Base-by-base conservation (phyloP, 1,139 yeast species). In the Geotrichum cucujoidarum region DNA sequence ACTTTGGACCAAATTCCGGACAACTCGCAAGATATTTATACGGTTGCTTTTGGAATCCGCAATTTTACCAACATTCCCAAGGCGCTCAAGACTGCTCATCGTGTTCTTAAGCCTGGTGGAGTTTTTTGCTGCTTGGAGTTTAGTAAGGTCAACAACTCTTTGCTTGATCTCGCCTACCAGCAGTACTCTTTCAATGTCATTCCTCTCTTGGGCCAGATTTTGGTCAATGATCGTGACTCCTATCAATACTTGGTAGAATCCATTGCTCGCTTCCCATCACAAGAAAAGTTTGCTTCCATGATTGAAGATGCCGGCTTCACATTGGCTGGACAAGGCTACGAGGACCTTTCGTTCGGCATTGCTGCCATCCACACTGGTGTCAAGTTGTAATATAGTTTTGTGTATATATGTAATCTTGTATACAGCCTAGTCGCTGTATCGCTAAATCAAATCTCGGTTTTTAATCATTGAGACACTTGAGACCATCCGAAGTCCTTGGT, bases 41-140 rank as follows among this genome's bases (percentile, higher is more conserved):
- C 99, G 2, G 89, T 92, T 60, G 95, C 97, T 2, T 92, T 94
- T 65, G 98, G 99, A 49, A 94, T 94, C 62, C 80, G 99, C 69
- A 92, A 92, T 68, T 94, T 94, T 66, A 92, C 99, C 52, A 76
- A 92, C 63, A 83, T 92, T 57, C 97, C 90, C 69, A 89, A 88
- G 8, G 98, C 97, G 27, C 76, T 92, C 60, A 77, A 85, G 59
- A 85, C 97, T 22, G 98, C 98, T 31, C 86, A 90, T 71, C 78
- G 99, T 60, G 95, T 90, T 27, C 77, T 92, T 63, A 87, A 84
- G 67, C 98, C 97, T n/a, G 98, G 99, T 62, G 99, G 99, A 61
- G 87, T 94, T 45, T 94, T 92, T 66, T 96, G 96, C 34, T 90
- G 97, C 68, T 76, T 92, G 53, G 99, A 92, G 67, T 92, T 92